phyloP scores from a whole-genome alignment of 371 early-diverging fungal genomes.

The Rhizopus microsporus region DNA sequence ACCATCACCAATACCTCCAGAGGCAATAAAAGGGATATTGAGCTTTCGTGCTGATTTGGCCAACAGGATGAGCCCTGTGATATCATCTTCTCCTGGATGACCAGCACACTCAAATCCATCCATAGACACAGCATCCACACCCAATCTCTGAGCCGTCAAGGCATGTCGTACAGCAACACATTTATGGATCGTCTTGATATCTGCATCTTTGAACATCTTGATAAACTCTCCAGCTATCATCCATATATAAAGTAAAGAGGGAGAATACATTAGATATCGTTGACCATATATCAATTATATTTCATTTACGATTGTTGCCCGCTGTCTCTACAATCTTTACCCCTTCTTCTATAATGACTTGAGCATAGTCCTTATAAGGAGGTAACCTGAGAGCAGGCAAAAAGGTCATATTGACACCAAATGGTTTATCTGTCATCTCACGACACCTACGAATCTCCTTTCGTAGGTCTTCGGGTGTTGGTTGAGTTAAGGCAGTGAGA shows the following conservation, averaged over 20 bases:
- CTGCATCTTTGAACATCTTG: slow-evolving; percentile 70
- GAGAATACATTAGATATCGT: background rate
- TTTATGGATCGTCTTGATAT: slow-evolving; percentile 72
- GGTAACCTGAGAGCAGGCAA: slow-evolving; percentile 68
- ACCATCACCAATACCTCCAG: slow-evolving; percentile 77
- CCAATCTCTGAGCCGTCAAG: slow-evolving; percentile 58
- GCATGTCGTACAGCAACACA: slow-evolving; percentile 77
- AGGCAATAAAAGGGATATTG: slow-evolving; percentile 69
- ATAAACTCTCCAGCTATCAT: slow-evolving; percentile 61
- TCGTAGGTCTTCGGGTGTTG: slow-evolving; percentile 73
- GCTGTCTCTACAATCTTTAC: slow-evolving; percentile 75
- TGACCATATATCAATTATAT: background rate
- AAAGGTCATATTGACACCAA: slow-evolving; percentile 75
- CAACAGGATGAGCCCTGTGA: slow-evolving; percentile 67
- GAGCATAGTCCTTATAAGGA: slow-evolving; percentile 72
- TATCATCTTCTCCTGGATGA: slow-evolving; percentile 82
- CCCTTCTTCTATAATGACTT: slow-evolving; percentile 74
- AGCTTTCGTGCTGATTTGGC: slow-evolving; percentile 67
- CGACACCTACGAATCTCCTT: slow-evolving; percentile 73
- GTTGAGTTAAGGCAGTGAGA: slow-evolving; percentile 83
- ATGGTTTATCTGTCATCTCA: slow-evolving; percentile 72
- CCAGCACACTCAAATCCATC: slow-evolving; percentile 84
- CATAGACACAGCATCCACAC: slow-evolving; percentile 65
- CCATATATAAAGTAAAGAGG: background rate
- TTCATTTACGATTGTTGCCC: slow-evolving; percentile 58